phyloP scores from a whole-genome alignment of 1,284 basidiomycete species.

The Sanguinoderma infundibulare region DNA sequence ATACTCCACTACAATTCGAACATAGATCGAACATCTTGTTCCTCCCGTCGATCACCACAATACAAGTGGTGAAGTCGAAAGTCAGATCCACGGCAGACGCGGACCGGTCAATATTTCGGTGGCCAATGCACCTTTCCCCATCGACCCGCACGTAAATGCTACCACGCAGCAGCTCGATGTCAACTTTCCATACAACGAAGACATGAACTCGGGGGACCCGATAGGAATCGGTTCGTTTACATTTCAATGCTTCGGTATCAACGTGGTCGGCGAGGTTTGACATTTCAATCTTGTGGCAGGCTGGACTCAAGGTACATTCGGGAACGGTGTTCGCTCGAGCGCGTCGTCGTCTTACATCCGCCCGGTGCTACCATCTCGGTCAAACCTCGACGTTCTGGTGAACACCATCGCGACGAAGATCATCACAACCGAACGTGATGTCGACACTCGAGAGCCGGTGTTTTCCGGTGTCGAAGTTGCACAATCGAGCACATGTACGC shows the following conservation, averaged over 20 bases:
- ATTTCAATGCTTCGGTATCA: not conserved
- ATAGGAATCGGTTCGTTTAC: slow-evolving; percentile 41
- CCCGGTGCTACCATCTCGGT: slow-evolving; percentile 33
- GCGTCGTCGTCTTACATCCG: slow-evolving; percentile 38
- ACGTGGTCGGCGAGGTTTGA: not conserved
- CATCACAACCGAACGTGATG: slow-evolving; percentile 29
- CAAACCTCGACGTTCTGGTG: slow-evolving; percentile 48
- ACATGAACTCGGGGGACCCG: slow-evolving; percentile 42
- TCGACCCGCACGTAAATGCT: slow-evolving; percentile 40
- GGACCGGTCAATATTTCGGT: slow-evolving; percentile 40
- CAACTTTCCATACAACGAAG: slow-evolving; percentile 44
- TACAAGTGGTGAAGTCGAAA: slow-evolving; percentile 19
- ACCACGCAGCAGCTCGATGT: slow-evolving; percentile 34
- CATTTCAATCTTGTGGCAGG: slow-evolving; percentile 32
- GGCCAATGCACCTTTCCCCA: slow-evolving; percentile 34
- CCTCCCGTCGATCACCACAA: slow-evolving; percentile 25
- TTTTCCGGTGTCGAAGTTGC: slow-evolving; percentile 41
- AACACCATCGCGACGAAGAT: slow-evolving; percentile 46
- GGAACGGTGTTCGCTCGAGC: slow-evolving; percentile 35
- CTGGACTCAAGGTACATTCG: slow-evolving; percentile 34
- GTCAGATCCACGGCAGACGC: slow-evolving; percentile 20
- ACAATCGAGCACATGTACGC: slow-evolving; percentile 25
- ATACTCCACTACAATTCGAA: too few species aligned
- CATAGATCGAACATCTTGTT: slow-evolving; percentile 22
- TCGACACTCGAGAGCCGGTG: slow-evolving; percentile 21